phyloP scores from a whole-genome alignment of 176 grass and related monocot species.

The Musa schizocarpa region DNA sequence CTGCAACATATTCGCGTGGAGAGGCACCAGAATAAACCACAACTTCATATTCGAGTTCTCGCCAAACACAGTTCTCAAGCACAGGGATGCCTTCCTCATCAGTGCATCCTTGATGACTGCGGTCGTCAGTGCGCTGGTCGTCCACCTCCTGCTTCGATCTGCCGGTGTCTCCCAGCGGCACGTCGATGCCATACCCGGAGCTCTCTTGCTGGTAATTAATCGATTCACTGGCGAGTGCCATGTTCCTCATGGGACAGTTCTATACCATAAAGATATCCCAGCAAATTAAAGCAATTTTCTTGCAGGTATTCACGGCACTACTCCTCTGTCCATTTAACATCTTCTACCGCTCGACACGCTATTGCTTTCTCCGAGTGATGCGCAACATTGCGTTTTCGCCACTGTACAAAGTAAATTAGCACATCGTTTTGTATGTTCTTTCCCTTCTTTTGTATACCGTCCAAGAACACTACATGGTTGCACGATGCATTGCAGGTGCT shows the following conservation, averaged over 20 bases:
- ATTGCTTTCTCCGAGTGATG: constrained; percentile 76
- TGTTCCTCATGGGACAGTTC: no score
- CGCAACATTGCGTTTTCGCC: constrained; percentile 83
- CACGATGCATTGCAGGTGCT: constrained; percentile 38
- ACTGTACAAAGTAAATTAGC: constrained; percentile 53
- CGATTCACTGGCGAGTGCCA: not conserved
- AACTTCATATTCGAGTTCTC: constrained; percentile 93
- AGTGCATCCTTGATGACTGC: constrained; percentile 74
- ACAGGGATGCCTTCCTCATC: constrained; percentile 82
- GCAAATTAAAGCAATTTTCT: not conserved
- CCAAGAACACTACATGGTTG: no score
- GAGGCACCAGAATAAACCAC: constrained; percentile 60
- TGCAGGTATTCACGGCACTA: constrained; percentile 42
- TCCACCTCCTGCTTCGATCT: constrained; percentile 58
- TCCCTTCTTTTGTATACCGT: no score
- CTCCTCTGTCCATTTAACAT: constrained; percentile 75
- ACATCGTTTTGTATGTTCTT: not conserved
- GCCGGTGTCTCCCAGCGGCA: constrained; percentile 28
- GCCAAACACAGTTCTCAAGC: constrained; percentile 50
- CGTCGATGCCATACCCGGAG: constrained; percentile 52
- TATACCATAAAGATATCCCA: not conserved
- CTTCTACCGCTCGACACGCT: constrained; percentile 73
- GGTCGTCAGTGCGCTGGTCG: constrained; percentile 47
- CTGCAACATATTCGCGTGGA: constrained; percentile 88
- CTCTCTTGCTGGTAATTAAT: constrained; percentile 51